Base-by-base conservation (phyloP, 2,329 filamentous ascomycete species). In the Chrysoporthe puriensis region DNA sequence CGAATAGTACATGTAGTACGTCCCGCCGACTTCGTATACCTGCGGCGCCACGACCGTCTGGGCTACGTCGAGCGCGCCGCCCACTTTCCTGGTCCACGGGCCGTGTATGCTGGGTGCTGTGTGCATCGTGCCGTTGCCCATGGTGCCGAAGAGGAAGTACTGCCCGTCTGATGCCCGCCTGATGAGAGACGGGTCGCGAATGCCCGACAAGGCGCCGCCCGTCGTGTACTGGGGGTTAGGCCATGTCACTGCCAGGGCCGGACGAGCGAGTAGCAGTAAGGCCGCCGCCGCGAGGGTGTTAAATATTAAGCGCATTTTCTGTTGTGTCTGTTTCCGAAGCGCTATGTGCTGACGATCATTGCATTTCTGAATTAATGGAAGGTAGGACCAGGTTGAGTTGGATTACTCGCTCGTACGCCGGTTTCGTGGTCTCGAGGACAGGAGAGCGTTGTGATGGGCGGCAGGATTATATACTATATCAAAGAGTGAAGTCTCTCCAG, bases 111-210 rank as follows among this genome's bases (percentile, higher is more conserved):
- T 58, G 34, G 18, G 26, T 6, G 63, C 26, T 7, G 63, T 64
- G 63, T 59, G 63, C 5, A 64, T 16, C 18, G 63, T 64, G 18
- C 63, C 63, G 54, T 64, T 64, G n/a, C 63, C 63, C 52, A 48
- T 64, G 63, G 63, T 64, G 43, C 63, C 52, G 54, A 64, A 64
- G 63, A 64, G 63, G n/a, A 64, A 64, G 44, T 64, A 64, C 18
- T 44, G 42, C 13, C 63, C 63, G 14, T 64, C 52, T 2, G 54
- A 48, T 43, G 56, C 18, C 7, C 63, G 63, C 13, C 63, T 54
- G 42, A 64, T 26, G 36, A 64, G 52, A 2, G 63, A 56, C 9
- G 63, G 63, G 21, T 64, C 63, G 7, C 63, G 63, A 13, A 64
- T 42, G 32, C 63, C 63, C 14, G 34, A 40, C 14, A 64, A 4